Conservation (phyloP, 2,329 filamentous ascomycete species). For the Pseudocercospora macadamiae region DNA sequence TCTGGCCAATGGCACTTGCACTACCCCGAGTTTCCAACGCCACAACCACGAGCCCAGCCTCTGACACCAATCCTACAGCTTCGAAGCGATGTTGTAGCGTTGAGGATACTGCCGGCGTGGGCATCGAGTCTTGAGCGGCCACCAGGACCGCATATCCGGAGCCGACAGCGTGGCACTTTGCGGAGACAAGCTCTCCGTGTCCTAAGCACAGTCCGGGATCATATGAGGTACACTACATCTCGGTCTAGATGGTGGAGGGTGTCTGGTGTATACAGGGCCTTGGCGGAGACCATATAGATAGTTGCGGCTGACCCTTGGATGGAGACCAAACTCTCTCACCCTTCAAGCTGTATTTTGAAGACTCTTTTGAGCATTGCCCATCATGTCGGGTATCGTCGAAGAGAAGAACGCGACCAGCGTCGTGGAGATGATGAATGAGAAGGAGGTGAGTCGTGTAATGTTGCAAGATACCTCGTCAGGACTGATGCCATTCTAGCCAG, state of each 20-base stretch:
- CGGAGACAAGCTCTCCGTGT: conserved; percentile 13
- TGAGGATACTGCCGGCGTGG: neutral
- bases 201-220: conserved; percentile 9
- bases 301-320: conserved; percentile 1
- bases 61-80: conserved; percentile 1
- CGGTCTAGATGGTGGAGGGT: neutral
- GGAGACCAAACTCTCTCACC: neutral
- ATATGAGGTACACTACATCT: neutral
- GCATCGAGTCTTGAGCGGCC: conserved; percentile 1
- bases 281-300: conserved; percentile 16
- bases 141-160: conserved; percentile 16
- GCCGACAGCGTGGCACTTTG: neutral
- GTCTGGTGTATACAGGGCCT: neutral
- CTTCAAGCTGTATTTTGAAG: neutral
- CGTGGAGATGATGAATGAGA: conserved; percentile 17
- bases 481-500: neutral
- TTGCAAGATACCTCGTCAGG: neutral
- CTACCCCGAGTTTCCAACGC: conserved; percentile 7
- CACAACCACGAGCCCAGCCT: conserved; percentile 6
- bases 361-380: neutral
- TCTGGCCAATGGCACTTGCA: conserved; percentile 7
- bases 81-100: neutral
- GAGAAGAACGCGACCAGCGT: conserved; percentile 16
- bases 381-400: conserved; percentile 11
- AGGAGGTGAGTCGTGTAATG: conserved; percentile 11